phyloP scores from a whole-genome alignment of 108 stramenopile genomes.

The Poteriospumella lacustris region DNA sequence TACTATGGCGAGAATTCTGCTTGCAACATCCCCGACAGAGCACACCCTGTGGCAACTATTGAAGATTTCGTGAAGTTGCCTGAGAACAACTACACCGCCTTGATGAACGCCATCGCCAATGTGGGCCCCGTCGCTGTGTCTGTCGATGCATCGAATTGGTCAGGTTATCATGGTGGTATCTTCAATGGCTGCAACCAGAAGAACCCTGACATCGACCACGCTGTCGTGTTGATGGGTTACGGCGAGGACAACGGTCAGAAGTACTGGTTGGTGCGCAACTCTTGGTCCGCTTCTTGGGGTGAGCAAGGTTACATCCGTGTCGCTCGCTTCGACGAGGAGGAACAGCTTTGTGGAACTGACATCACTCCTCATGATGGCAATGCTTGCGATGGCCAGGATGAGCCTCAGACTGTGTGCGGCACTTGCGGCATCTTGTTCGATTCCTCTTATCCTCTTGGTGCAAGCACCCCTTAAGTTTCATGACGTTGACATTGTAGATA shows the following conservation, averaged over 20 bases:
- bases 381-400: slow-evolving; percentile 67
- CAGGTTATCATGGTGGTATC: slow-evolving; percentile 58
- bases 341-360: slow-evolving; percentile 59
- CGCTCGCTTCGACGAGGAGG: slow-evolving; percentile 14
- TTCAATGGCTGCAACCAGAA: slow-evolving; percentile 36
- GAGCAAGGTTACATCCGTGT: slow-evolving; percentile 52
- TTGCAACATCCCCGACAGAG: slow-evolving; percentile 37
- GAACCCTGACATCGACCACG: slow-evolving; percentile 62
- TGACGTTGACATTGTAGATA: no score
- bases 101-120: slow-evolving; percentile 73
- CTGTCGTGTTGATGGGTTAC: slow-evolving; percentile 76
- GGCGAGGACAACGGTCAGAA: slow-evolving; percentile 60
- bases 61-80: slow-evolving; percentile 64
- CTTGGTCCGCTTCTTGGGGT: slow-evolving; percentile 54
- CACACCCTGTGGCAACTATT: slow-evolving; percentile 53
- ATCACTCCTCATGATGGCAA: slow-evolving; percentile 63
- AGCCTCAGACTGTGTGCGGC: slow-evolving; percentile 68
- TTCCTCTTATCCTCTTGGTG: slow-evolving; percentile 60
- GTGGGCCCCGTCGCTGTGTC: slow-evolving; percentile 66
- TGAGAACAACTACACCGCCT: slow-evolving; percentile 63
- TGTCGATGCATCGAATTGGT: slow-evolving; percentile 66
- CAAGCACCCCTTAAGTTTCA: neutral
- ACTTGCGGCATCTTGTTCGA: slow-evolving; percentile 66
- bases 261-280: slow-evolving; percentile 56
- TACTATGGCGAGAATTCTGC: slow-evolving; percentile 49